Conservation (phyloP, 345 rosid genomes). For the Brassica rapa region DNA sequence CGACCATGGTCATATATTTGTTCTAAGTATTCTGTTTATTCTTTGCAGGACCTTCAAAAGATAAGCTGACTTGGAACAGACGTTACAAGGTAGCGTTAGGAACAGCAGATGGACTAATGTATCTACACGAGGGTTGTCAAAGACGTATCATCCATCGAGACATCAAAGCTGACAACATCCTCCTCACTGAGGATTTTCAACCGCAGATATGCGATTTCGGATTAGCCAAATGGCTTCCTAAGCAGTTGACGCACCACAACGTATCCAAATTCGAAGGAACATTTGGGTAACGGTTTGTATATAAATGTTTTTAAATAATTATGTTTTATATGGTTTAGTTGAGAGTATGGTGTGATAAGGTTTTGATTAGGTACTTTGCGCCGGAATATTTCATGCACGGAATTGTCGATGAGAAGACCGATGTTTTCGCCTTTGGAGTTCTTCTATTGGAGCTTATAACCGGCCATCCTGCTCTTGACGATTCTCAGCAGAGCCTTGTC, state of each 20-base stretch:
- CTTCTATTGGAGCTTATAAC: constrained; percentile 87
- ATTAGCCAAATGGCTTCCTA: constrained; percentile 93
- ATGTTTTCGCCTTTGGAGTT: constrained; percentile 86
- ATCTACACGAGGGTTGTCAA: constrained; percentile 83
- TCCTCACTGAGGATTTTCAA: constrained; percentile 81
- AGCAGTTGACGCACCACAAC: constrained; percentile 75
- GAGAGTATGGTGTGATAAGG: neutral
- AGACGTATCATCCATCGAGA: constrained; percentile 94
- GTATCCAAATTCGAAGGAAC: constrained; percentile 95
- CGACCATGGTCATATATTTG: neutral
- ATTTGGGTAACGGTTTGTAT: constrained; percentile 59
- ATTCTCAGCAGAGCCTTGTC: constrained; percentile 68
- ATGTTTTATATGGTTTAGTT: neutral
- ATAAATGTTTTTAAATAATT: neutral
- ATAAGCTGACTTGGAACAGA: constrained; percentile 67
- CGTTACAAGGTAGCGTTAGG: constrained; percentile 86
- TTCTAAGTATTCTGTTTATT: neutral
- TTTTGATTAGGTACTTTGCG: neutral
- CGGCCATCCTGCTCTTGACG: constrained; percentile 73
- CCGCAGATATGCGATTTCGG: constrained; percentile 98
- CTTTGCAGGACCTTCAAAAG: constrained; percentile 50
- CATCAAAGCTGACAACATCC: constrained; percentile 90
- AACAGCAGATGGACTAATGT: constrained; percentile 74
- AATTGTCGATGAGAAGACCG: constrained; percentile 90
- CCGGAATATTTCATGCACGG: constrained; percentile 79